These are phyloP conservation scores for Aspergillus homomorphus DNA, from an alignment of 495 filamentous ascomycete species.

Conservation along the genomic window DNA sequence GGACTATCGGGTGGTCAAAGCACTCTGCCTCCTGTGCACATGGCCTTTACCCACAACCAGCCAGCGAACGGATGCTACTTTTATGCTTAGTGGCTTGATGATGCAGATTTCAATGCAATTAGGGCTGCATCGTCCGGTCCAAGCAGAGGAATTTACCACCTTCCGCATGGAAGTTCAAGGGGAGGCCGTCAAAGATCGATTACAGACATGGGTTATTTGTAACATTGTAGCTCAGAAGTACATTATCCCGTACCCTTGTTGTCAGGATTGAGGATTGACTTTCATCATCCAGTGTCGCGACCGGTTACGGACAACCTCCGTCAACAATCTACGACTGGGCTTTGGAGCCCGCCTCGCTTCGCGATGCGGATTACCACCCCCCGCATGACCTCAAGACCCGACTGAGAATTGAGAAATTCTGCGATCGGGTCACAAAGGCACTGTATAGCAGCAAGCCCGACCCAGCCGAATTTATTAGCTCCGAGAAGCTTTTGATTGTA, in stretches of 20 bases:
- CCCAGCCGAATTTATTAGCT: constrained; percentile 67
- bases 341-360: constrained; percentile 60
- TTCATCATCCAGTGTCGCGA: constrained; percentile 61
- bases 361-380: constrained; percentile 62
- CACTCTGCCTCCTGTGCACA: constrained; percentile 82
- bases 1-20: constrained; percentile 85
- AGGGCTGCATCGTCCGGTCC: constrained; percentile 83
- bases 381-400: constrained; percentile 65
- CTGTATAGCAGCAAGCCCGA: constrained; percentile 82
- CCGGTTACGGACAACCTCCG: constrained; percentile 86
- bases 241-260: constrained; percentile 14
- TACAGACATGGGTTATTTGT: constrained; percentile 88
- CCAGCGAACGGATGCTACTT: constrained; percentile 81
- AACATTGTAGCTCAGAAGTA: constrained; percentile 85
- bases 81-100: constrained; percentile 87
- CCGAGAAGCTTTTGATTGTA: constrained; percentile 66
- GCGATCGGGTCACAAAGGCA: constrained; percentile 78
- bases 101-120: constrained; percentile 92
- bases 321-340: constrained; percentile 86
- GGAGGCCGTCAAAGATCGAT: constrained; percentile 79
- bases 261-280: constrained; percentile 17
- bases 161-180: constrained; percentile 77
- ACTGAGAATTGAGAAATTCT: constrained; percentile 81
- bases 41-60: constrained; percentile 90
- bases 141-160: constrained; percentile 86